phyloP scores from a whole-genome alignment of 2,329 filamentous ascomycete species.

The Fusarium sp. region DNA sequence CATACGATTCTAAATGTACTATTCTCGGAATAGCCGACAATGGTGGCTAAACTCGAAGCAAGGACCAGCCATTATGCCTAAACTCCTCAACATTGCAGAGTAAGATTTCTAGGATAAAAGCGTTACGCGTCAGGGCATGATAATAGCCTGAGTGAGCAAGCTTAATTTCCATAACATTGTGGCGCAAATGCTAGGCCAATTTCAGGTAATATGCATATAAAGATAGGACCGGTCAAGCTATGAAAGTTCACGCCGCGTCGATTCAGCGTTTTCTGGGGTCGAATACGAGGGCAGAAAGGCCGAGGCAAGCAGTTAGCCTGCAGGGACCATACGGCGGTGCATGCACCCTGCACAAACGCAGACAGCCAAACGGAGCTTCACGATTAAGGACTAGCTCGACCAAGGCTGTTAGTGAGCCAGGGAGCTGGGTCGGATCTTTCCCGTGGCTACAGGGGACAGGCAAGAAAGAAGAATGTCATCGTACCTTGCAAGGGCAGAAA shows the following conservation, averaged over 20 bases:
- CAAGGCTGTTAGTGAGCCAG: background rate
- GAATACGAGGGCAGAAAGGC: background rate
- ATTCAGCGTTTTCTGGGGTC: background rate
- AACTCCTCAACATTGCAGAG: background rate
- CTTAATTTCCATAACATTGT: background rate
- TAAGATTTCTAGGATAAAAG: background rate
- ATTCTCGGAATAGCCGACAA: background rate
- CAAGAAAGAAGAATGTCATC: background rate
- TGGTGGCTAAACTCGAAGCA: background rate
- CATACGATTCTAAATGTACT: background rate
- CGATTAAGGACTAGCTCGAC: background rate
- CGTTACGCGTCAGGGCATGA: background rate
- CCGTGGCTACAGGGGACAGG: background rate
- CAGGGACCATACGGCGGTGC: background rate
- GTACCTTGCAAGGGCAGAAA: background rate
- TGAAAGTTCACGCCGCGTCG: background rate
- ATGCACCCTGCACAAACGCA: background rate
- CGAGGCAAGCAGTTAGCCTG: background rate
- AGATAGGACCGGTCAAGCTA: background rate
- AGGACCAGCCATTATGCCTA: background rate
- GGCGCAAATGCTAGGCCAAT: background rate
- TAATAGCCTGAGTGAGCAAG: background rate
- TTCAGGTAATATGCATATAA: background rate
- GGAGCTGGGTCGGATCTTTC: background rate
- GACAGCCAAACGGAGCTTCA: background rate